Conservation (phyloP, 805 yeast genomes). For the Saccharomycopsis malanga region DNA sequence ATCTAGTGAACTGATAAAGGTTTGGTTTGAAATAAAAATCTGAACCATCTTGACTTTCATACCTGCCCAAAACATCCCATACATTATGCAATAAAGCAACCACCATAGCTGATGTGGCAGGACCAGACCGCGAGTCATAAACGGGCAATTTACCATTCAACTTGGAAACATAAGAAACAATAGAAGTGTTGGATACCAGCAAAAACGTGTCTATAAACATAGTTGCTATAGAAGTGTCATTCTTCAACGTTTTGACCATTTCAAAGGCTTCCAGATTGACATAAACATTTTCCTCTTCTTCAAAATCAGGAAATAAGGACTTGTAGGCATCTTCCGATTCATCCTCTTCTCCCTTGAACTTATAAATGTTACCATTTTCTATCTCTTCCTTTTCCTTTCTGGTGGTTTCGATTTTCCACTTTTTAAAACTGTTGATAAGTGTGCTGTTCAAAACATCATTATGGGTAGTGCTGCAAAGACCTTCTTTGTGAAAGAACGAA, state of each 20-base stretch:
- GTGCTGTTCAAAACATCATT: constrained; percentile 1
- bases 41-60: constrained; percentile 19
- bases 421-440: constrained; percentile 8
- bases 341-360: constrained; percentile 22
- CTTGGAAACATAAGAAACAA: constrained; percentile 4
- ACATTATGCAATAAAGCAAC: constrained; percentile 10
- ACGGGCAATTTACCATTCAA: neutral
- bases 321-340: constrained; percentile 19
- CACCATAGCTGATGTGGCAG: constrained; percentile 8
- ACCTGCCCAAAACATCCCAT: neutral
- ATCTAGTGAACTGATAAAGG: constrained; percentile 33
- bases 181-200: neutral
- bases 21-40: constrained; percentile 27
- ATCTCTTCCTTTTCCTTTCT: constrained; percentile 13
- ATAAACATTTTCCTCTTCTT: constrained; percentile 9
- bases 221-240: constrained; percentile 3
- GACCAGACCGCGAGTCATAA: neutral
- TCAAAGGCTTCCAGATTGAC: neutral
- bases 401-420: constrained; percentile 14
- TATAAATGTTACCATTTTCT: constrained; percentile 11
- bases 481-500: constrained; percentile 1
- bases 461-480: neutral
- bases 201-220: constrained; percentile 9
- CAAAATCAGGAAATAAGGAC: constrained; percentile 19
- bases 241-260: neutral